A percentile compares a stretch with the other conserved stretches of the same genome.
These are phyloP conservation scores for Fraxinus greggii DNA, from an alignment of 305 asterid species.

Conservation along the genomic window DNA sequence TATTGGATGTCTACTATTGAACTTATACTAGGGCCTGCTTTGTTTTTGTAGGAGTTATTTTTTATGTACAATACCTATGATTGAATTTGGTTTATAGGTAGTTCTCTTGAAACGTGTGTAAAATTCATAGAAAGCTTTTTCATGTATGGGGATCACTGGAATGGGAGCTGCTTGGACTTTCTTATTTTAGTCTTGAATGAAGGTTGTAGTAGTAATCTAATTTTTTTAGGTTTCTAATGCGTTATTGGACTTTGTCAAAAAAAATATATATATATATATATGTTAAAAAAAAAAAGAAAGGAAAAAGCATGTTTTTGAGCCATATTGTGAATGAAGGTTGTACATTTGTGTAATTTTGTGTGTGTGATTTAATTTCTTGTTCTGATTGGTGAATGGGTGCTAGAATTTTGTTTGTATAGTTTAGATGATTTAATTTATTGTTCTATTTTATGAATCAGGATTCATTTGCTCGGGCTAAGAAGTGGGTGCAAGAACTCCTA, in stretches of 20 bases:
- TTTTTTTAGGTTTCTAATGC: background rate
- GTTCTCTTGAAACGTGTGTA: background rate
- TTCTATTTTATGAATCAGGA: conserved; percentile 46
- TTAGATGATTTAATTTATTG: conserved; percentile 5
- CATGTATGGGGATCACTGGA: background rate
- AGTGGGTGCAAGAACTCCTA: conserved; percentile 96
- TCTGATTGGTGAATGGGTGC: conserved; percentile 32
- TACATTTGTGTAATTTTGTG: background rate
- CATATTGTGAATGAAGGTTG: background rate
- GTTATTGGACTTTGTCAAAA: background rate
- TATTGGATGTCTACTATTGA: background rate
- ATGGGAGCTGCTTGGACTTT: background rate
- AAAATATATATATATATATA: no score
- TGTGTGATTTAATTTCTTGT: background rate
- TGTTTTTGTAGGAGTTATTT: background rate
- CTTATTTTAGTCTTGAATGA: background rate
- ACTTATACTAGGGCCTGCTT: background rate
- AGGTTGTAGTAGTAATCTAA: background rate
- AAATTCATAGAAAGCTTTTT: background rate
- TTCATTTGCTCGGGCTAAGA: conserved; percentile 78
- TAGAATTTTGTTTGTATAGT: conserved; percentile 29
- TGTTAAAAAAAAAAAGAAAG: no score
- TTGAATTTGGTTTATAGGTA: background rate
- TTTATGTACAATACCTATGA: background rate
- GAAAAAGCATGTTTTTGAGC: background rate